These are phyloP conservation scores for Acmispon strigosus DNA, from an alignment of 306 rosid genomes.

Conservation along the genomic window DNA sequence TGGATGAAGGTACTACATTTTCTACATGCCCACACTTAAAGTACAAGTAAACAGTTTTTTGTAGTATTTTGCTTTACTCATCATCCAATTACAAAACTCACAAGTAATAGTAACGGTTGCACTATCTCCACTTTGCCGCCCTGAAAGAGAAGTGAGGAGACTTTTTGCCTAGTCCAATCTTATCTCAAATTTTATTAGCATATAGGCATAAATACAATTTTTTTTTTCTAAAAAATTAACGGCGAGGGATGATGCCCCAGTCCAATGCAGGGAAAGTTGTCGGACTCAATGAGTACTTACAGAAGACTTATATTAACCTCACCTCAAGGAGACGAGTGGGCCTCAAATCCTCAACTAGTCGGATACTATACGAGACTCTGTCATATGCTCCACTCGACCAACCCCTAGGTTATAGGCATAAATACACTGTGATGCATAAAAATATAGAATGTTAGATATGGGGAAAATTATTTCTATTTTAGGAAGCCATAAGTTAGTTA, in stretches of 20 bases:
- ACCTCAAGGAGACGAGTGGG: too few relatives aligned
- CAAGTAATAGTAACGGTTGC: constrained; percentile 28
- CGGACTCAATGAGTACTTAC: too few relatives aligned
- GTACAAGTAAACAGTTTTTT: constrained; percentile 61
- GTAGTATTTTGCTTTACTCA: constrained; percentile 89
- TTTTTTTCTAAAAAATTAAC: too few relatives aligned
- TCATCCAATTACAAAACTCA: constrained; percentile 54
- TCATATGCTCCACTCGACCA: too few relatives aligned
- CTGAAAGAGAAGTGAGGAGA: constrained; percentile 24
- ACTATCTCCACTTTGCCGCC: constrained; percentile 33
- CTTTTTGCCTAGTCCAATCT: constrained; percentile 16
- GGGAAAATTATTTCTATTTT: constrained; percentile 15
- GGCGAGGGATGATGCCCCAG: too few relatives aligned
- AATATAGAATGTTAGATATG: too few relatives aligned
- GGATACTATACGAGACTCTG: too few relatives aligned
- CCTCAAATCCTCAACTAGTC: too few relatives aligned
- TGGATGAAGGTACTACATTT: constrained; percentile 73
- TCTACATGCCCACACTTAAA: constrained; percentile 84
- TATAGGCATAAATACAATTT: not conserved
- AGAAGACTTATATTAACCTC: too few relatives aligned
- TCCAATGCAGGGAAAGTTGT: too few relatives aligned
- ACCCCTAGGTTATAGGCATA: not conserved
- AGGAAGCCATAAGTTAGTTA: constrained; percentile 41
- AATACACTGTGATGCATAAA: constrained; percentile 15
- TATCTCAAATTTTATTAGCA: constrained; percentile 4